Evolutionary conservation across 306 rosid genomes (phyloP).

Genomic region (Cucumis sativus): Cucumber_9930_V3 NC_026657.2:12898501-12899000

Average conservation of each 20-base stretch:
- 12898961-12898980: neutral
- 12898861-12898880: neutral
- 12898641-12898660: neutral
- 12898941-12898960: too few species aligned
- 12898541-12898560: too few species aligned
- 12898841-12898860: neutral
- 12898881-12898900: neutral
- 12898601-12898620: neutral
- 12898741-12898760: neutral
- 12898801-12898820: neutral
- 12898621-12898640: neutral
- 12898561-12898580: too few species aligned
- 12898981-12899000: neutral
- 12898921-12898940: neutral
- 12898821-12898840: neutral
- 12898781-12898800: neutral
- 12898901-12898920: neutral
- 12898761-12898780: neutral
- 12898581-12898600: too few species aligned
- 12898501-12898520: neutral
- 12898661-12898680: neutral
- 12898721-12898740: neutral
- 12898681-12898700: neutral
- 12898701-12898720: neutral
- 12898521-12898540: too few species aligned